A percentile compares a stretch with the other conserved stretches of the same genome.
These are phyloP conservation scores for Botrytis deweyae DNA, from an alignment of 2,329 filamentous ascomycete species.

Conservation along the genomic window DNA sequence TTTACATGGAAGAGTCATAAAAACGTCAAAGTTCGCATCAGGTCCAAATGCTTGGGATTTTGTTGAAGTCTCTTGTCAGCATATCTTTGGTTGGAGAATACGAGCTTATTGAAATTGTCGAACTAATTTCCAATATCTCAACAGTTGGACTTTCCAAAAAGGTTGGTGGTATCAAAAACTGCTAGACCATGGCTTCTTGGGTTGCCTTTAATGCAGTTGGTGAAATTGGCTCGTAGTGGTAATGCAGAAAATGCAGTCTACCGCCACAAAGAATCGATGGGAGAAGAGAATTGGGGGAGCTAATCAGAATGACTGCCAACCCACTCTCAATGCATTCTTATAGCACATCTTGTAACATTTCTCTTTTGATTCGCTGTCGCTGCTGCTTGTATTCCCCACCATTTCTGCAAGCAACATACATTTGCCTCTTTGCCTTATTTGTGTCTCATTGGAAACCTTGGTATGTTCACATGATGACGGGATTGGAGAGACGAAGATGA, in stretches of 20 bases:
- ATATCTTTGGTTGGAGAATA: constrained; percentile 14
- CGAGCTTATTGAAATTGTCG: background rate
- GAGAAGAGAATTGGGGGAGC: background rate
- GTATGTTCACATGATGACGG: background rate
- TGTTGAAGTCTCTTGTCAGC: background rate
- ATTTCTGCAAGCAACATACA: background rate
- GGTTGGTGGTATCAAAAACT: constrained; percentile 6
- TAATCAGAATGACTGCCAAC: background rate
- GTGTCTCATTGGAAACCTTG: background rate
- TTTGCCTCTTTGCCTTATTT: background rate
- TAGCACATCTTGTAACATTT: background rate
- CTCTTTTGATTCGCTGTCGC: background rate
- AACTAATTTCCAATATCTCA: background rate
- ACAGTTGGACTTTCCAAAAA: constrained; percentile 1
- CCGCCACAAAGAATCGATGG: background rate
- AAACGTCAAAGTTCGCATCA: background rate
- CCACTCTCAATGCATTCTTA: background rate
- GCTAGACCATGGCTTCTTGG: background rate
- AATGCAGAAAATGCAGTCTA: background rate
- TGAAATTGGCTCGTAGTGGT: background rate
- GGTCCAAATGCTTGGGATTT: background rate
- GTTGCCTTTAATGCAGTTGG: constrained; percentile 1
- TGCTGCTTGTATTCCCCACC: background rate
- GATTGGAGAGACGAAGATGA: background rate
- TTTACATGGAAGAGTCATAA: background rate